Evolutionary conservation across 345 rosid species (phyloP).

Genomic region (Salix arbutifolia): DNA sequence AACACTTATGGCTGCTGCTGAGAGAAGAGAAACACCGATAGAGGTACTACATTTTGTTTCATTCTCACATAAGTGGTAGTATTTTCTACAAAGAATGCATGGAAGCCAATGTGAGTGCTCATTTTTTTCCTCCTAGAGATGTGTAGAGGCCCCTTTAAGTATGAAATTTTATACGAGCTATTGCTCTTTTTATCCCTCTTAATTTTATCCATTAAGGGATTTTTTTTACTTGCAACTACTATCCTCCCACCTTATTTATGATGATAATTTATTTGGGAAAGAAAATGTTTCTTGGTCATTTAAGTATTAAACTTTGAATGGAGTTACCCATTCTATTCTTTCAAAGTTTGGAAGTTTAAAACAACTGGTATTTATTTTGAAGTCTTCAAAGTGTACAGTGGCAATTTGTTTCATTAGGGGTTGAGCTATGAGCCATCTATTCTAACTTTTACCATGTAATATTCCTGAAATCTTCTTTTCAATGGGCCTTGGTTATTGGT

Average conservation of each 20-base stretch:
- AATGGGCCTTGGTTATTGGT: neutral
- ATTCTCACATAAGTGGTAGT: neutral
- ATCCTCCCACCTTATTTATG: neutral
- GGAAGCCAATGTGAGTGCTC: neutral
- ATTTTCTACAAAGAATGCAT: neutral
- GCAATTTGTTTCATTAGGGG: neutral
- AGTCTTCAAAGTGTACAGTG: neutral
- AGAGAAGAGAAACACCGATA: slow-evolving; percentile 78
- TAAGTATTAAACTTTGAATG: neutral
- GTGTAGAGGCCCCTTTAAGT: neutral
- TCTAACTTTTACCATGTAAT: neutral
- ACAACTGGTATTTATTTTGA: neutral
- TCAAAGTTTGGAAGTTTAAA: neutral
- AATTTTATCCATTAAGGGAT: neutral
- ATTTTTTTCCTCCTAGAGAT: neutral
- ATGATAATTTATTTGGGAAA: neutral
- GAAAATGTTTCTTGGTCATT: neutral
- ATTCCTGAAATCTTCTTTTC: neutral
- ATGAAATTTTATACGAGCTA: neutral
- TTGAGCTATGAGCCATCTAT: neutral
- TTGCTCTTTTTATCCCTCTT: neutral
- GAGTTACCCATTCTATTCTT: neutral
- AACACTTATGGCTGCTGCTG: slow-evolving; percentile 95
- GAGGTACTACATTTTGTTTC: slow-evolving; percentile 45
- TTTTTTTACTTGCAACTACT: neutral